phyloP scores from a whole-genome alignment of 2,329 filamentous ascomycete genomes.

The Taxawa tesnikishii region DNA sequence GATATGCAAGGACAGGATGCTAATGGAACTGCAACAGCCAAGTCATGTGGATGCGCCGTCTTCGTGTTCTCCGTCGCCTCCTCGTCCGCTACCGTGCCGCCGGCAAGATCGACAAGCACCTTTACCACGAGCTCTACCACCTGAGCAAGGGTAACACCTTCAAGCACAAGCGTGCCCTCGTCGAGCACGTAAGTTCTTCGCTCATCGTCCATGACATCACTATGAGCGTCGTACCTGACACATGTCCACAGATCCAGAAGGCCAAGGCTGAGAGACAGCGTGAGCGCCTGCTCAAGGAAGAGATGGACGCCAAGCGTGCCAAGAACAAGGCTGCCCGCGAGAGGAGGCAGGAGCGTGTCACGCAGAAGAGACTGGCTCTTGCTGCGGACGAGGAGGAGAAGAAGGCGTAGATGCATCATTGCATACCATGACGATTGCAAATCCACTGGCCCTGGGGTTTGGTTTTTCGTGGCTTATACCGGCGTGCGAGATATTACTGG shows the following conservation, averaged over 20 bases:
- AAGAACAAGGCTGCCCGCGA: conserved; percentile 99
- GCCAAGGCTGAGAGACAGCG: conserved; percentile 99
- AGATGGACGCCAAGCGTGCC: conserved; percentile 74
- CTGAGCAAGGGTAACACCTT: conserved; percentile 99
- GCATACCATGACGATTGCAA: conserved; percentile 2
- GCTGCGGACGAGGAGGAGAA: conserved; percentile 53
- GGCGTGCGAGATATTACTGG: conserved; percentile 7
- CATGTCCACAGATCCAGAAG: conserved; percentile 73
- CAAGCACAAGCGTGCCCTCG: conserved; percentile 99
- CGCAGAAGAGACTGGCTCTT: conserved; percentile 81
- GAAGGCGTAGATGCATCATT: conserved; percentile 12
- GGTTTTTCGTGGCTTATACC: conserved; percentile 3
- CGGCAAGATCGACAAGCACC: conserved; percentile 99
- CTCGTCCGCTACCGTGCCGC: conserved; percentile 99
- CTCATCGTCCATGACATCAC: conserved; percentile 5
- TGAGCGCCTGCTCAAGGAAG: conserved; percentile 91
- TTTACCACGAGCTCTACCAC: conserved; percentile 99
- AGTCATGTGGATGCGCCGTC: conserved; percentile 99
- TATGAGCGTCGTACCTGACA: conserved; percentile 9
- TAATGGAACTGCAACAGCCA: conserved; percentile 49
- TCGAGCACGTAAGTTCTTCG: conserved; percentile 86
- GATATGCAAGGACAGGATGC: conserved; percentile 7
- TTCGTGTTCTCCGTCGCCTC: conserved; percentile 96
- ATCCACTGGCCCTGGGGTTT: conserved; percentile 5
- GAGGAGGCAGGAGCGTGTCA: conserved; percentile 87